Base-by-base conservation (phyloP, 768 basidiomycete species). In the Kwoniella sp. region DNA sequence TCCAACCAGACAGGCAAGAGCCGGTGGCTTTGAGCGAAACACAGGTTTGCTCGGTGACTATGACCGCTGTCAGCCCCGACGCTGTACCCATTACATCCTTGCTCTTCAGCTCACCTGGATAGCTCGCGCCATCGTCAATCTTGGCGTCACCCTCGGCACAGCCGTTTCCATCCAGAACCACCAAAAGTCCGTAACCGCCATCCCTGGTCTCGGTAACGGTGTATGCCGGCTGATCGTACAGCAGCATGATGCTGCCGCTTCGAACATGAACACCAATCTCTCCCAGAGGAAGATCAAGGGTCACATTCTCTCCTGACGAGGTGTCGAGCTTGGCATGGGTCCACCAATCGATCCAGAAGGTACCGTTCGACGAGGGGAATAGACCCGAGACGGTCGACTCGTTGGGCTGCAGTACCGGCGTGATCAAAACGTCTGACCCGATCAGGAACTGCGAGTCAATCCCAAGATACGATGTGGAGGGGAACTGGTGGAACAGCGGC, bases 401-500 rank as follows among this genome's bases (percentile, higher is more conserved):
- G 60, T 86, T 86, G 0, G 86, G 85, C 10, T 73, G 76, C 31
- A 88, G 73, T 0, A 88, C 87, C 1, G 87, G 87, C 0, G 87
- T 87, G 46, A 89, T 81, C 34, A 89, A 80, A 42, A 89, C 79
- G 57, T 84, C 80, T 15, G 78, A 53, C 12, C 88, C 87, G 33
- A 89, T 72, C 60, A 89, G 63, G 77, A 85, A 89, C 69, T 89
- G 88, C 20, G 52, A 36, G 26, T 63, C 59, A 46, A 64, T 59
- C 22, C 26, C 43, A 8, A 54, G 46, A 23, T 72, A 74, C 52
- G 84, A 83, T 2, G 84, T 69, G 54, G 84, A 83, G 56, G 87
- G 82, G 76, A 87, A 88, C 67, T 88, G 84, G 63, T 80, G 88
- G 78, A 86, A 87, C 27, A 88, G 77, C 5, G 88, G 83, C 31